Evolutionary conservation across 441 rosid genomes (phyloP), one percentile per base, ranked within the genome.

Genomic region (Pelargonium myrrhifolium): DNA sequence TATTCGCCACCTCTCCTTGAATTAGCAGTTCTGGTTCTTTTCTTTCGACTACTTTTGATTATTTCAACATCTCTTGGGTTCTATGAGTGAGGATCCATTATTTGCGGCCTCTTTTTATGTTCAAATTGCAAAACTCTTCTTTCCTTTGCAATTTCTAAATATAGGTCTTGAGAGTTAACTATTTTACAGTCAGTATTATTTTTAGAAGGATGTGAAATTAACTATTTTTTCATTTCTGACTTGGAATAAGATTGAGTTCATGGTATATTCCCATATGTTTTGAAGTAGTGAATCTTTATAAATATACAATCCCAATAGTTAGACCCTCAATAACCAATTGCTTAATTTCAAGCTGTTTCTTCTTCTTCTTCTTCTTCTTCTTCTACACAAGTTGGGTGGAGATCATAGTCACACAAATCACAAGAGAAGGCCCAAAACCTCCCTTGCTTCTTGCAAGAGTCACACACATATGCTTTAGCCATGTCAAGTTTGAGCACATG

Each of bases 371-470:
- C 80, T 67, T 84, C 82, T 76, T 78, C 80, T 67, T 84, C 82
- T 15, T 11, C 53, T 4, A 81, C 79, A 72, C 97, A 85, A 22
- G 80, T 68, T 20, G 91, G 97, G 74, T 90, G 97, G 70, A 88
- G 97, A 59, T 88, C 95, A 62, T 85, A 88, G 76, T 90, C 85
- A 49, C 95, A 88, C 47, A 77, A 85, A 39, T 79, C 79, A 39
- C 95, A 90, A 21, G 93, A 84, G 72, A 88, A 84, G 20, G 97
- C 81, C 97, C 97, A 90, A 71, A 86, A 90, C 83, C 82, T 79
- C 15, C 95, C 95, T 74, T 75, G 84, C 66, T 72, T 73, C 70
- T 79, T 86, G 75, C 93, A 89, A 37, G 39, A 78, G 69, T 90
- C 90, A 14, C 96, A 89, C 1, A 86, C 85, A 60, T 85, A 88